Evolutionary conservation across 192 early-diverging fungal species (phyloP).

Genomic region (Backusella mclennaniae): DNA sequence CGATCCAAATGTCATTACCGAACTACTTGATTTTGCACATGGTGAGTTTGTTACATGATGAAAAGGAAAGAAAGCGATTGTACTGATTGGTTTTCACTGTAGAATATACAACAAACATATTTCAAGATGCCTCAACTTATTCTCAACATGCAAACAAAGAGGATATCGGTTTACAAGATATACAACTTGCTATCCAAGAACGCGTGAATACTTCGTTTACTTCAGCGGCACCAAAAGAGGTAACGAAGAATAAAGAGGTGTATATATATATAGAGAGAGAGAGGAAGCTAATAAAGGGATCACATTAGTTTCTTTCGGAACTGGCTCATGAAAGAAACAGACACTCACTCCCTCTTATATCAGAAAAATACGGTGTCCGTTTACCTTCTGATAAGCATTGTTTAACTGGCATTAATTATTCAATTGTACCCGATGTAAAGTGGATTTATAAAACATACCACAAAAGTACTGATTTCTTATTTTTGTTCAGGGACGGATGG

Average conservation of each 20-base stretch:
- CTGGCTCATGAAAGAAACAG: conserved; percentile 76
- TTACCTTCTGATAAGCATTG: conserved; percentile 74
- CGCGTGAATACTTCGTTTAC: conserved; percentile 89
- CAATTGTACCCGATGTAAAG: conserved; percentile 64
- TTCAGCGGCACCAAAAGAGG: conserved; percentile 82
- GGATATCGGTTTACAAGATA: conserved; percentile 81
- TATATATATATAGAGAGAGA: background rate
- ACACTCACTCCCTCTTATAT: conserved; percentile 70
- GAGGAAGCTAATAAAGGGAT: background rate
- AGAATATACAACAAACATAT: conserved; percentile 88
- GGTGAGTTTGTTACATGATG: conserved; percentile 42
- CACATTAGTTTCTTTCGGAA: conserved; percentile 61
- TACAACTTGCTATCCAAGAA: conserved; percentile 89
- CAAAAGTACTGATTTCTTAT: background rate
- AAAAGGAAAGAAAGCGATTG: background rate
- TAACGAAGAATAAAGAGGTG: conserved; percentile 25
- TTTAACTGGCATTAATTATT: conserved; percentile 74
- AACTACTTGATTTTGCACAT: conserved; percentile 92
- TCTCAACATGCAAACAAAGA: conserved; percentile 84
- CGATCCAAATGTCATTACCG: conserved; percentile 89
- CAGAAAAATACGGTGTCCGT: conserved; percentile 75
- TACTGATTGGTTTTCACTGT: background rate
- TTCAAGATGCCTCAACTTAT: conserved; percentile 87
- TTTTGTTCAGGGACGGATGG: background rate
- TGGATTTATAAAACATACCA: no score